Evolutionary conservation across 2,329 filamentous ascomycete genomes (phyloP).

Genomic region (Orbilia blumenaviensis): DNA sequence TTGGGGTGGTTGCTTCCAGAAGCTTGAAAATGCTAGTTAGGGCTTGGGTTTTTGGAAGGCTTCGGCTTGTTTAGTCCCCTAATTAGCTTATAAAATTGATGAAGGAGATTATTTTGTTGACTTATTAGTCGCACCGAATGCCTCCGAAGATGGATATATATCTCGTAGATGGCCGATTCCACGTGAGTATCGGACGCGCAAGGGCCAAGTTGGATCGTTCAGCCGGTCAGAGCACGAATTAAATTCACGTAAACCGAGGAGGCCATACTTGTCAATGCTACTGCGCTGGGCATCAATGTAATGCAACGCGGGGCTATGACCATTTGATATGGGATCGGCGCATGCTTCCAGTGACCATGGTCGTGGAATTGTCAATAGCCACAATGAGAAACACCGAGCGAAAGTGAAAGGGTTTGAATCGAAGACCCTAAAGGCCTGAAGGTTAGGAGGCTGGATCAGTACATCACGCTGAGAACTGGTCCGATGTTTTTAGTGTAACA

Average conservation of each 20-base stretch:
- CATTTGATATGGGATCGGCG: no score
- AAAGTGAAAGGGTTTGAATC: no score
- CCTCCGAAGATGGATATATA: slow-evolving; percentile 17
- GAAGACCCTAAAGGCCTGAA: no score
- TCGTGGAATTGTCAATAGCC: no score
- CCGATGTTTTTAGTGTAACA: no score
- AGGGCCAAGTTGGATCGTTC: not conserved
- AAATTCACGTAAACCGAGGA: no score
- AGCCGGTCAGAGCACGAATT: not conserved
- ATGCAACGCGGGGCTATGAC: not conserved
- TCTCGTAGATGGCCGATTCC: slow-evolving; percentile 22
- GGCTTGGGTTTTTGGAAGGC: not conserved
- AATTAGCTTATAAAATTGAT: slow-evolving; percentile 1
- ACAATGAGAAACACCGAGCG: no score
- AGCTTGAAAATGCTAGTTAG: slow-evolving; percentile 21
- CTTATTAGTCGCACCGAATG: slow-evolving; percentile 9
- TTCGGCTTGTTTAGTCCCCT: slow-evolving; percentile 1
- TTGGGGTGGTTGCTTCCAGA: slow-evolving; percentile 21
- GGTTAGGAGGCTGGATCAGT: no score
- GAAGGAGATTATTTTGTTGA: not conserved
- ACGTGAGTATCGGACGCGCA: slow-evolving; percentile 3
- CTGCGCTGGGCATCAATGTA: not conserved
- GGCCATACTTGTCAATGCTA: not conserved
- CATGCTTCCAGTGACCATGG: no score
- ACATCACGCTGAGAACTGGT: no score